A percentile compares a stretch with the other conserved stretches of the same genome.
Conservation (phyloP, 352 stramenopile species). For the Globisporangium camurandrum region DNA sequence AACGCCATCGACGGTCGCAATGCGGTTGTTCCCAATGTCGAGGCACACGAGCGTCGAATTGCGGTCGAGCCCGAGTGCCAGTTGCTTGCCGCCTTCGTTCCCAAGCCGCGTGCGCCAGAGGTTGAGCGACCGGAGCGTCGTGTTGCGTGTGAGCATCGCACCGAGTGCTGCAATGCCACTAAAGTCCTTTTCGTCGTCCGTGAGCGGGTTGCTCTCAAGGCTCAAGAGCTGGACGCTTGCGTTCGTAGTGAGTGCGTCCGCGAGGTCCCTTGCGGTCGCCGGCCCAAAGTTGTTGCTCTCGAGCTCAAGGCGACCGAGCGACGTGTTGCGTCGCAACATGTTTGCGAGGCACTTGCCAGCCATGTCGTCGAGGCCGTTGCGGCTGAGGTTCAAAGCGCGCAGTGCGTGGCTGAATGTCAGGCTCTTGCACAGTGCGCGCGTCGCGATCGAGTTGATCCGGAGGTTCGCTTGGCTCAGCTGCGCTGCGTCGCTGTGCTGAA, state of each 20-base stretch:
- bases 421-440: slow-evolving; percentile 60
- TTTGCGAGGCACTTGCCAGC: slow-evolving; percentile 49
- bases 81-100: slow-evolving; percentile 52
- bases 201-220: slow-evolving; percentile 75
- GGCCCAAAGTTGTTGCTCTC: slow-evolving; percentile 61
- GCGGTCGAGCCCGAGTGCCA: slow-evolving; percentile 42
- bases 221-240: slow-evolving; percentile 47
- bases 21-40: slow-evolving; percentile 79
- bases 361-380: slow-evolving; percentile 61
- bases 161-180: slow-evolving; percentile 42
- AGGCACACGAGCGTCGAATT: slow-evolving; percentile 60
- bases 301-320: slow-evolving; percentile 52
- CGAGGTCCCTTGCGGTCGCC: slow-evolving; percentile 34
- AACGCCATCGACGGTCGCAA: slow-evolving; percentile 38
- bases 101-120: slow-evolving; percentile 70
- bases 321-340: slow-evolving; percentile 56
- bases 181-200: slow-evolving; percentile 73
- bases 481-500: slow-evolving; percentile 36
- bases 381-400: slow-evolving; percentile 49
- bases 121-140: slow-evolving; percentile 57
- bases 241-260: slow-evolving; percentile 48
- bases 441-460: slow-evolving; percentile 40
- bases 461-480: slow-evolving; percentile 33
- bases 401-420: slow-evolving; percentile 64
- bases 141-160: slow-evolving; percentile 50